phyloP scores from a whole-genome alignment of 2,329 filamentous ascomycete species.

The Coleophoma cylindrospora region DNA sequence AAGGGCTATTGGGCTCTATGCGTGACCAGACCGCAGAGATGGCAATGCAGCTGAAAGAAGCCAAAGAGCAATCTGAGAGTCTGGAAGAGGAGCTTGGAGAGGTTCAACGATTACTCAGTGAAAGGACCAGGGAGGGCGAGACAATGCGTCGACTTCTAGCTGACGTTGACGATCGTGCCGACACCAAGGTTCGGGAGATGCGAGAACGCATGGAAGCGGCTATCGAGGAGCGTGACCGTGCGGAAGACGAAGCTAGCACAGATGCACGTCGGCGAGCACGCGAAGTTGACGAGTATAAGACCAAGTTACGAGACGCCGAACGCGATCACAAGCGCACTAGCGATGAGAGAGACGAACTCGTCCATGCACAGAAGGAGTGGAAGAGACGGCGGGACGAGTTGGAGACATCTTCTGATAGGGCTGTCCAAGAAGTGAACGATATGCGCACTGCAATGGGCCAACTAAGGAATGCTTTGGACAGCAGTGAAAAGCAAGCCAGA shows the following conservation, averaged over 20 bases:
- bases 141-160: conserved; percentile 87
- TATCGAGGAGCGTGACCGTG: conserved; percentile 87
- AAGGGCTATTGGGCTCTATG: conserved; percentile 86
- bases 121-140: conserved; percentile 87
- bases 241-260: conserved; percentile 84
- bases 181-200: conserved; percentile 82
- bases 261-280: conserved; percentile 70
- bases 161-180: conserved; percentile 79
- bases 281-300: conserved; percentile 82
- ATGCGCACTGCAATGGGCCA: conserved; percentile 72
- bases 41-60: conserved; percentile 86
- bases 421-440: conserved; percentile 69
- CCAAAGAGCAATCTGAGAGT: conserved; percentile 73
- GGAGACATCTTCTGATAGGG: conserved; percentile 63
- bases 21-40: conserved; percentile 88
- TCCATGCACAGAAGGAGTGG: conserved; percentile 69
- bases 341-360: conserved; percentile 74
- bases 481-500: conserved; percentile 76
- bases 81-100: conserved; percentile 91
- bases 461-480: conserved; percentile 76
- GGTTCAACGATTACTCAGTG: conserved; percentile 77
- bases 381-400: conserved; percentile 69
- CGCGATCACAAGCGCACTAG: conserved; percentile 65
- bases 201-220: conserved; percentile 82
- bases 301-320: conserved; percentile 76